These are phyloP conservation scores for Thyridium curvatum DNA, from an alignment of 2,329 filamentous ascomycete species.

Conservation along the genomic window DNA sequence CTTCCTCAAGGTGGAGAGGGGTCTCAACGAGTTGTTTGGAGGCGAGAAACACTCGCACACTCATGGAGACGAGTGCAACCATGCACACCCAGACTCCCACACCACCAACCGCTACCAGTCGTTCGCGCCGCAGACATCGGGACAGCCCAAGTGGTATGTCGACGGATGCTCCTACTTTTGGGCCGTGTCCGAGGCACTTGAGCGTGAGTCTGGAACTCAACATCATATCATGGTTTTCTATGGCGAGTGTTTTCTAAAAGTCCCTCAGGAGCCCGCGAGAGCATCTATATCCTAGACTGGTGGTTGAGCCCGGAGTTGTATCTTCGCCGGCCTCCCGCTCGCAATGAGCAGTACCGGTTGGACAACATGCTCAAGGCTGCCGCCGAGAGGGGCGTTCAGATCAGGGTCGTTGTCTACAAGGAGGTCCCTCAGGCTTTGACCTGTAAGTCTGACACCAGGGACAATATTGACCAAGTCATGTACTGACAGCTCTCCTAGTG, in stretches of 20 bases:
- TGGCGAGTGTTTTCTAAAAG: constrained; percentile 4
- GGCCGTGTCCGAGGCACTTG: constrained; percentile 73
- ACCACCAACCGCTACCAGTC: constrained; percentile 51
- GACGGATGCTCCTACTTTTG: constrained; percentile 82
- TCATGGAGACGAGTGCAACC: constrained; percentile 32
- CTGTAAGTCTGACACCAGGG: constrained; percentile 47
- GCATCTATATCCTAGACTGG: constrained; percentile 84
- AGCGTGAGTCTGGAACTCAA: constrained; percentile 34
- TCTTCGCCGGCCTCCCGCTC: constrained; percentile 72
- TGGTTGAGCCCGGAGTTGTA: constrained; percentile 89
- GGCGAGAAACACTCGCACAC: constrained; percentile 39
- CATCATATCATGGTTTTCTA: not conserved
- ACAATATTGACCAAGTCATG: not conserved
- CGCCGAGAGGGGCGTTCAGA: constrained; percentile 74
- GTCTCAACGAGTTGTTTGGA: constrained; percentile 30
- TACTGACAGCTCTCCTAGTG: constrained; percentile 18
- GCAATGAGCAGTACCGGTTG: constrained; percentile 76
- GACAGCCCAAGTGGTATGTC: constrained; percentile 82
- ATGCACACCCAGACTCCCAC: constrained; percentile 33
- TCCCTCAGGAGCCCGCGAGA: constrained; percentile 57
- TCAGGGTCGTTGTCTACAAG: constrained; percentile 89
- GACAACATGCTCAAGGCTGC: constrained; percentile 78
- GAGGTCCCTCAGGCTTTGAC: constrained; percentile 79
- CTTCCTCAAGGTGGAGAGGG: constrained; percentile 36
- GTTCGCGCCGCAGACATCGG: constrained; percentile 68